Conservation (phyloP, 305 asterid species). For the Fraxinus paxiana region DNA sequence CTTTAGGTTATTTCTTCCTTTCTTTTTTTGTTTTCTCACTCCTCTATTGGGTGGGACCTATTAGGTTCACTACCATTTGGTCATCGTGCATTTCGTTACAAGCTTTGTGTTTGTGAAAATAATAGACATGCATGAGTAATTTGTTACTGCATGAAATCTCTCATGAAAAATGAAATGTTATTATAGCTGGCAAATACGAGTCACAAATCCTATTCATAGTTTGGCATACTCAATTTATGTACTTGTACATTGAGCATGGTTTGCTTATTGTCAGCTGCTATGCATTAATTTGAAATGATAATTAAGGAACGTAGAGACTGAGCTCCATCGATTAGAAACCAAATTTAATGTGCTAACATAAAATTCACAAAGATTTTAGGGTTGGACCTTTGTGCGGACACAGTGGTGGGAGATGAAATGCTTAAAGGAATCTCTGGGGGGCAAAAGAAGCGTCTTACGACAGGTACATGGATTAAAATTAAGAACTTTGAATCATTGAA, state of each 20-base stretch:
- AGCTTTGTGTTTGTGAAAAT: background rate
- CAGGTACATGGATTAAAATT: slow-evolving; percentile 45
- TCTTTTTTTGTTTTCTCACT: background rate
- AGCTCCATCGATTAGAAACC: background rate
- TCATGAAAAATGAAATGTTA: background rate
- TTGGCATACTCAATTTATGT: background rate
- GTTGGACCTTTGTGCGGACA: slow-evolving; percentile 81
- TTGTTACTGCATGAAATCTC: background rate
- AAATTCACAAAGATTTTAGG: slow-evolving; percentile 86
- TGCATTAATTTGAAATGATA: background rate
- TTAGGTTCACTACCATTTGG: background rate
- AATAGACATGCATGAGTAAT: background rate
- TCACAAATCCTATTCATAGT: background rate
- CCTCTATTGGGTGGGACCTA: background rate
- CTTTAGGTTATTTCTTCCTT: background rate
- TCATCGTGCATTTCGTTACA: background rate
- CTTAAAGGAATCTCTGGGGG: slow-evolving; percentile 95
- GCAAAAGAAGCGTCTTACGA: slow-evolving; percentile 83
- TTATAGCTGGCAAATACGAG: background rate
- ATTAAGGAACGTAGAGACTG: background rate
- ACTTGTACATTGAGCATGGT: background rate
- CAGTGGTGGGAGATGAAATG: slow-evolving; percentile 94
- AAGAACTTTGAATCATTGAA: slow-evolving; percentile 8
- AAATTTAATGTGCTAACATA: slow-evolving; percentile 32
- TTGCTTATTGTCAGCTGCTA: background rate